These are phyloP conservation scores for Thalia dealbata DNA, from an alignment of 176 grass and related monocot genomes.

Conservation along the genomic window DNA sequence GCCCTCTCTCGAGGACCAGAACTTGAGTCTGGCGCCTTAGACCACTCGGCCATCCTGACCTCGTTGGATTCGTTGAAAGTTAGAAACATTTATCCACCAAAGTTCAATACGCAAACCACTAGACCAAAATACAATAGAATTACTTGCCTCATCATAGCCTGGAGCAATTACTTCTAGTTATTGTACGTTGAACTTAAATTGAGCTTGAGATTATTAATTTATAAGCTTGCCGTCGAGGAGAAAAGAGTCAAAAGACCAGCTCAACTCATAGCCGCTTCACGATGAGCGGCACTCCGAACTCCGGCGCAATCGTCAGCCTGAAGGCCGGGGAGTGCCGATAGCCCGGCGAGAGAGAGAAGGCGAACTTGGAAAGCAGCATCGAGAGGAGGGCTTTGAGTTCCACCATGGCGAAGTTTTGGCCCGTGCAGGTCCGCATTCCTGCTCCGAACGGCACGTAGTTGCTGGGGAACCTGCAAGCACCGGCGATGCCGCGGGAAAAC, in stretches of 20 bases:
- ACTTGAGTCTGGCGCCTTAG: constrained; percentile 99
- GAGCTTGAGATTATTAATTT: not conserved
- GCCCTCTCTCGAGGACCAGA: constrained; percentile 84
- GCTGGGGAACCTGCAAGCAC: constrained; percentile 37
- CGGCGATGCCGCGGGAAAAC: constrained; percentile 40
- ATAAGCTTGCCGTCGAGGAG: not conserved
- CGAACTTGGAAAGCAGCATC: constrained; percentile 36
- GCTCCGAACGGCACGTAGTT: constrained; percentile 63
- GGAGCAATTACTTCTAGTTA: no score
- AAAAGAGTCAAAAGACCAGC: no score
- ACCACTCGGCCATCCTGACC: constrained; percentile 99
- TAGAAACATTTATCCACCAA: no score
- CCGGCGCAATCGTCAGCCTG: constrained; percentile 41
- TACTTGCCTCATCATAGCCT: no score
- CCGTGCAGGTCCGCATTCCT: constrained; percentile 43
- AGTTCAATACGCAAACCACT: no score
- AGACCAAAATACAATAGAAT: no score
- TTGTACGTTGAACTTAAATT: not conserved
- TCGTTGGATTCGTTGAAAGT: no score
- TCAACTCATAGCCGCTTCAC: not conserved
- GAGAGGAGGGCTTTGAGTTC: constrained; percentile 64
- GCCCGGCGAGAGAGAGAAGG: constrained; percentile 29
- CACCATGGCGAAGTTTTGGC: constrained; percentile 72
- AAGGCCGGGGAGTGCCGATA: constrained; percentile 45
- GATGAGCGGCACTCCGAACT: constrained; percentile 30